These are phyloP conservation scores for Thamnidium elegans DNA, from an alignment of 192 early-diverging fungal species.

Conservation along the genomic window DNA sequence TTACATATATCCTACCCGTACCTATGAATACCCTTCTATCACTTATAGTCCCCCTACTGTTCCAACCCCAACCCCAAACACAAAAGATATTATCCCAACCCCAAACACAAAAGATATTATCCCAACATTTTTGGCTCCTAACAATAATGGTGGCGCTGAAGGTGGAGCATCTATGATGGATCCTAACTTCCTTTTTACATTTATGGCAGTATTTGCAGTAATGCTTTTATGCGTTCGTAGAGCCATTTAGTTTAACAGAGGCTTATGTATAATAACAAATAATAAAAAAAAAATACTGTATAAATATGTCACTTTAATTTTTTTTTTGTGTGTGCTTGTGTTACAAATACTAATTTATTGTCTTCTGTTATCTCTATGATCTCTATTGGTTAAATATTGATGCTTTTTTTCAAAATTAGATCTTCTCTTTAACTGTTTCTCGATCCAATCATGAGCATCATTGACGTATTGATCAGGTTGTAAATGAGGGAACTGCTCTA, in stretches of 20 bases:
- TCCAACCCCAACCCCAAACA: too few relatives aligned
- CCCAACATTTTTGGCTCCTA: background rate
- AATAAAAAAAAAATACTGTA: too few relatives aligned
- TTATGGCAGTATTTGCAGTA: background rate
- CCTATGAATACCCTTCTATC: background rate
- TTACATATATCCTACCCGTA: background rate
- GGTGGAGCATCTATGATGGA: background rate
- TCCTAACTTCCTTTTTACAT: background rate
- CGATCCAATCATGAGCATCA: background rate
- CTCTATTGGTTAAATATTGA: background rate
- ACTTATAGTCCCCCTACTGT: background rate
- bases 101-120: too few relatives aligned
- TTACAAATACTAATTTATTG: background rate
- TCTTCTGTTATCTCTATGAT: background rate
- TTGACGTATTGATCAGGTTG: background rate
- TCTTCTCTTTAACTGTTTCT: constrained; percentile 2
- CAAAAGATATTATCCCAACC: too few relatives aligned
- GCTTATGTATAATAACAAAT: too few relatives aligned
- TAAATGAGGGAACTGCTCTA: constrained; percentile 1
- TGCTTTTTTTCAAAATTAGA: background rate
- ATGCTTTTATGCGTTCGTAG: too few relatives aligned
- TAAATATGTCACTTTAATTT: background rate
- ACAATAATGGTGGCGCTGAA: background rate
- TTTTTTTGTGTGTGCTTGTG: background rate
- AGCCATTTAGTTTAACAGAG: background rate